These are phyloP conservation scores for Phytophthora foliorum DNA, from an alignment of 352 stramenopile genomes.

Conservation along the genomic window DNA sequence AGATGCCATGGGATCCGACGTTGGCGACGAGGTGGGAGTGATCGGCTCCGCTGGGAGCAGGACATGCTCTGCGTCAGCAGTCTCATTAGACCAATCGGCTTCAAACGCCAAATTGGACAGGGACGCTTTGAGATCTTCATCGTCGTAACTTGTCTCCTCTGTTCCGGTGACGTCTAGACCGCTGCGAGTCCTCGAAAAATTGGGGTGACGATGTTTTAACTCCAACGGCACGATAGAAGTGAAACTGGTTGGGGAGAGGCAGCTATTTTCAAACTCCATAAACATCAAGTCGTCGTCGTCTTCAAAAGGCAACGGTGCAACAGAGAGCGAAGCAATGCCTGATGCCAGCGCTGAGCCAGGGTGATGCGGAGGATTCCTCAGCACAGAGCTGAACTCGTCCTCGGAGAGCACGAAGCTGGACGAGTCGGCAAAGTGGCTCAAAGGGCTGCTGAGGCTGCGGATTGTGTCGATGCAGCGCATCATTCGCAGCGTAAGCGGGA, in stretches of 20 bases:
- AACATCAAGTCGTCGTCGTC: constrained; percentile 45
- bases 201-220: constrained; percentile 50
- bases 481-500: constrained; percentile 76
- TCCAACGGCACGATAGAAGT: constrained; percentile 59
- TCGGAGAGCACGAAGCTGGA: constrained; percentile 82
- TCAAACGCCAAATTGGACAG: constrained; percentile 81
- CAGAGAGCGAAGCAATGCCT: constrained; percentile 5
- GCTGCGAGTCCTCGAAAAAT: constrained; percentile 34
- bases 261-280: constrained; percentile 42
- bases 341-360: constrained; percentile 15
- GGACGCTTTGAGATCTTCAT: constrained; percentile 48
- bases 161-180: constrained; percentile 20
- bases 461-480: constrained; percentile 87
- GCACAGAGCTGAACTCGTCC: constrained; percentile 60
- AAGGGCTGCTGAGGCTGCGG: constrained; percentile 44
- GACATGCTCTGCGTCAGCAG: constrained; percentile 18
- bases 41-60: constrained; percentile 23
- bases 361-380: constrained; percentile 29
- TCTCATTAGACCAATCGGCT: constrained; percentile 75
- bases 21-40: constrained; percentile 8
- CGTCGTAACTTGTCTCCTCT: constrained; percentile 34
- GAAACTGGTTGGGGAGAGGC: constrained; percentile 34
- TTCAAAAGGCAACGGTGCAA: constrained; percentile 13
- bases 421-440: constrained; percentile 69
- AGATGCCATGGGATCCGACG: constrained; percentile 16